Base-by-base conservation (phyloP, 106 monocot genomes). In the Phalaenopsis aphrodite region DNA sequence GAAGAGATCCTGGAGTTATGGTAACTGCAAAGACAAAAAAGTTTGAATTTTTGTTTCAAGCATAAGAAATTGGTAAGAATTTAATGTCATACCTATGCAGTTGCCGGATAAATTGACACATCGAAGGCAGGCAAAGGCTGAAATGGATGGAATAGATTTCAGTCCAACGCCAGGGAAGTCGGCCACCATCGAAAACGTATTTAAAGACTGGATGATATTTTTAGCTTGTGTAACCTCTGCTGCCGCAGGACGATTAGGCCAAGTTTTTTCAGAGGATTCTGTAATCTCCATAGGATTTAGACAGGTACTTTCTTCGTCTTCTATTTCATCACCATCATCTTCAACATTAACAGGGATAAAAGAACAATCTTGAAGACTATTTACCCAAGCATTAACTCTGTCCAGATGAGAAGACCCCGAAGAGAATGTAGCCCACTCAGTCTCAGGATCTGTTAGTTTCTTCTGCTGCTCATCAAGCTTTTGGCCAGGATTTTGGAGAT, bases 371-470 rank as follows among this genome's bases (percentile, higher is more conserved):
- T 84, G 88, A 17, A 97, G 90, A 76, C 87, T 89, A 47, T 91
- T 90, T 42, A 97, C 94, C 97, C 97, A 97, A 78, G 94, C 97
- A 81, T 83, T 86, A 24, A 97, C 89, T 73, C 97, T 83, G 64
- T 89, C 94, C 5, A 90, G 15, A n/a, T 21, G 74, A n/a, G 93
- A 93, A 8, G 86, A 75, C 55, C 82, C 86, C 5, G 79, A 79
- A 8, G 90, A 84, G 83, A 97, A 92, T 42, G 96, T 89, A 39
- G 89, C 81, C 94, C 94, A 97, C 52, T 94, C 87, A 66, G 86
- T 67, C 15, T 55, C 15, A 69, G 9, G 3, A 4, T 80, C 88
- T 55, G 82, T 80, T 24, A 81, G 8, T 39, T 41, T 65, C 55
- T 84, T 88, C 71, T 85, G 16, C n/a, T 19, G 19, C 17, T 74